Conservation (phyloP, 2,329 filamentous ascomycete species). For the Colletotrichum scovillei region DNA sequence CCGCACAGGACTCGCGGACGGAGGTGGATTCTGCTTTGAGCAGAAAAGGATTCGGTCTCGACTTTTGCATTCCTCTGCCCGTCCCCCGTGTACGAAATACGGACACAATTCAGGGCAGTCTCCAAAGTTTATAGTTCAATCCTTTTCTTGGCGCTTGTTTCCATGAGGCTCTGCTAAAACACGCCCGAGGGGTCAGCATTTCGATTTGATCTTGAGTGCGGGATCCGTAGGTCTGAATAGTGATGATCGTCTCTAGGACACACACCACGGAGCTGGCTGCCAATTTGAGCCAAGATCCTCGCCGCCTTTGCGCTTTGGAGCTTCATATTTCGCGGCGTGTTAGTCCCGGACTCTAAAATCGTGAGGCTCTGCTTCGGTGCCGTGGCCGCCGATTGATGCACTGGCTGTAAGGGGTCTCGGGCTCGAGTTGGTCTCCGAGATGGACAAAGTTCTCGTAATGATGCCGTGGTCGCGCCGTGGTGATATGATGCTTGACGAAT, state of each 20-base stretch:
- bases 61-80: neutral
- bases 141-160: slow-evolving; percentile 23
- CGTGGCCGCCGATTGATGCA: neutral
- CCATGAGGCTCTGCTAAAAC: slow-evolving; percentile 24
- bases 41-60: slow-evolving; percentile 2
- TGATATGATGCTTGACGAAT: slow-evolving; percentile 18
- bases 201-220: neutral
- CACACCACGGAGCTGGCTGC: slow-evolving; percentile 32
- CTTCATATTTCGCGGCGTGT: slow-evolving; percentile 3
- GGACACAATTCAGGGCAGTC: neutral
- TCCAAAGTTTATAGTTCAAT: slow-evolving; percentile 11
- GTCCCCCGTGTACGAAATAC: neutral
- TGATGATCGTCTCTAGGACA: neutral
- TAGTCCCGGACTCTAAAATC: neutral
- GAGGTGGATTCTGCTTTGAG: slow-evolving; percentile 25
- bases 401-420: neutral
- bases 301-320: slow-evolving; percentile 20
- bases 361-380: slow-evolving; percentile 14
- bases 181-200: slow-evolving; percentile 19
- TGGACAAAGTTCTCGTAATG: neutral
- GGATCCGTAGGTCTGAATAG: slow-evolving; percentile 5
- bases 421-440: slow-evolving; percentile 3
- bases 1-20: neutral
- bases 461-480: slow-evolving; percentile 15
- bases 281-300: slow-evolving; percentile 12